A percentile compares a stretch with the other conserved stretches of the same genome.
Conservation (phyloP, 2,329 filamentous ascomycete genomes). For the Fusarium clavum region DNA sequence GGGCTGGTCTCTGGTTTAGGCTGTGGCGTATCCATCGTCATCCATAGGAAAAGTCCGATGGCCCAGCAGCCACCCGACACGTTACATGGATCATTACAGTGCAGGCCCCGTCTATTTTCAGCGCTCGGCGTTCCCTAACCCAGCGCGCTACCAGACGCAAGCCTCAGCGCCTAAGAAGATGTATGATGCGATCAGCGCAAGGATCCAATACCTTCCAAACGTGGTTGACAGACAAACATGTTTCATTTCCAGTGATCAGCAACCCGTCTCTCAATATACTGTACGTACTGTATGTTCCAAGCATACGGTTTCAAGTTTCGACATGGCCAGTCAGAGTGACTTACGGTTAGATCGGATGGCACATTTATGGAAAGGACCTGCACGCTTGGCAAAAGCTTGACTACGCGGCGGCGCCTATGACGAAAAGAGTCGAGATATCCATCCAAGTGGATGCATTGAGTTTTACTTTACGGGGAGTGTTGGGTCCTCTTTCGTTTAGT, state of each 20-base stretch:
- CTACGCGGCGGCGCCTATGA: conserved; percentile 18
- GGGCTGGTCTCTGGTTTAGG: conserved; percentile 4
- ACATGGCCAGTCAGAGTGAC: no score
- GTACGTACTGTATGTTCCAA: background rate
- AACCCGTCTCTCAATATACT: no score
- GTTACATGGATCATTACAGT: conserved; percentile 9
- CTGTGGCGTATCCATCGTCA: conserved; percentile 6
- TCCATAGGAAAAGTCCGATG: background rate
- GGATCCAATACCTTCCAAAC: background rate
- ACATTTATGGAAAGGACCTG: conserved; percentile 5
- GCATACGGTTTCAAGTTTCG: conserved; percentile 11
- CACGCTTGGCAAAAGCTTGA: conserved; percentile 37
- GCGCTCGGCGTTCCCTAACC: background rate
- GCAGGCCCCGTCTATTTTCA: background rate
- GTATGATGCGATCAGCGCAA: conserved; percentile 4
- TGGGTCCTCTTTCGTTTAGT: background rate
- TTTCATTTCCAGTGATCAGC: conserved; percentile 7
- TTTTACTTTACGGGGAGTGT: background rate
- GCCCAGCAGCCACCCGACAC: background rate
- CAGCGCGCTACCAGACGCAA: background rate
- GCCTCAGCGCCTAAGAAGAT: background rate
- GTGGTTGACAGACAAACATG: conserved; percentile 6
- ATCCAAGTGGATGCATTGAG: background rate
- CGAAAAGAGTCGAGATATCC: background rate
- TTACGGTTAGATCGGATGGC: conserved; percentile 34